A percentile compares a stretch with the other conserved stretches of the same genome.
phyloP scores from a whole-genome alignment of 108 stramenopile species.

The Bacterosira constricta region DNA sequence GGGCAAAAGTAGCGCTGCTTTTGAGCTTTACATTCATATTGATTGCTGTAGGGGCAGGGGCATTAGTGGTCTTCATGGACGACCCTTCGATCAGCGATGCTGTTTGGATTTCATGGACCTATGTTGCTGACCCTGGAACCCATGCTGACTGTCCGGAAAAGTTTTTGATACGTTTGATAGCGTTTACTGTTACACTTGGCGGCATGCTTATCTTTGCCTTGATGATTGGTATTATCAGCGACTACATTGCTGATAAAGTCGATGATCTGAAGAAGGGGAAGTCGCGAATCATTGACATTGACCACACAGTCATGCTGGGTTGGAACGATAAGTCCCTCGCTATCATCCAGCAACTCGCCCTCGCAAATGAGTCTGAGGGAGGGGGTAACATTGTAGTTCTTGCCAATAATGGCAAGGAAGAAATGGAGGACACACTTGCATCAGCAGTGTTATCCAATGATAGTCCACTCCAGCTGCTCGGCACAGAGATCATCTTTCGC shows the following conservation, averaged over 20 bases:
- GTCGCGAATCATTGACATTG: slow-evolving; percentile 41
- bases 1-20: slow-evolving; percentile 33
- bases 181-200: slow-evolving; percentile 45
- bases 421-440: slow-evolving; percentile 26
- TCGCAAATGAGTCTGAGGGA: slow-evolving; percentile 59
- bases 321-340: slow-evolving; percentile 52
- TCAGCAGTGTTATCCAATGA: slow-evolving; percentile 16
- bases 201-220: slow-evolving; percentile 58
- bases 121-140: slow-evolving; percentile 51
- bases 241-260: slow-evolving; percentile 42
- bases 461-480: slow-evolving; percentile 21
- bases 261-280: slow-evolving; percentile 58
- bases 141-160: slow-evolving; percentile 39
- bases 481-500: slow-evolving; percentile 48
- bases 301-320: slow-evolving; percentile 51
- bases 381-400: slow-evolving; percentile 54
- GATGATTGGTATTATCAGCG: slow-evolving; percentile 59
- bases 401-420: slow-evolving; percentile 29
- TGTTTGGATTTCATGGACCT: slow-evolving; percentile 54
- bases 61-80: slow-evolving; percentile 6
- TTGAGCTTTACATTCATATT: slow-evolving; percentile 37
- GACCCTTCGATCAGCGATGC: slow-evolving; percentile 16
- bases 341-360: slow-evolving; percentile 47
- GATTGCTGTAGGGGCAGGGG: slow-evolving; percentile 25
- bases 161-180: slow-evolving; percentile 30